phyloP scores from a whole-genome alignment of 1,284 basidiomycete genomes.

The Termitomyces sp. region DNA sequence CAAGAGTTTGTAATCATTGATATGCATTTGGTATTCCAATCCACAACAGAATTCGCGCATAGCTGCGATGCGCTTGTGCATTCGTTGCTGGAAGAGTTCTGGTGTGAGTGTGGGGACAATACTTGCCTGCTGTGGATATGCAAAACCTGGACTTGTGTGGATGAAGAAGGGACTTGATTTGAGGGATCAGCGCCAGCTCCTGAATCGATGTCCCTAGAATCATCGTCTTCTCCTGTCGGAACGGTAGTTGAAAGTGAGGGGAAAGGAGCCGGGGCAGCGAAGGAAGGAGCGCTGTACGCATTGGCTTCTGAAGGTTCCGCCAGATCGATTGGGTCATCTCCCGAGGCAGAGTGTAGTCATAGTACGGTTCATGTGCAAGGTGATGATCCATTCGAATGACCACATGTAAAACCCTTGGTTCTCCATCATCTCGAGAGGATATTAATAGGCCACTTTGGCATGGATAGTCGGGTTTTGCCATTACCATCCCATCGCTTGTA shows the following conservation, averaged over 20 bases:
- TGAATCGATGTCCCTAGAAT: neutral
- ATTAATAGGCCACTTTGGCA: conserved; percentile 41
- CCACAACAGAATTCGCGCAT: conserved; percentile 31
- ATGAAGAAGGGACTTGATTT: neutral
- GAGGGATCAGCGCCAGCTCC: neutral
- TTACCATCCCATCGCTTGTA: conserved; percentile 31
- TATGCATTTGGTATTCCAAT: conserved; percentile 31
- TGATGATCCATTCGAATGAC: conserved; percentile 42
- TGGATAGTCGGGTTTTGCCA: conserved; percentile 37
- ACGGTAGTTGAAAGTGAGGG: neutral
- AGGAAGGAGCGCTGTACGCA: neutral
- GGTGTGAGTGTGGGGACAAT: conserved; percentile 10
- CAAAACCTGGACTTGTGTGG: neutral
- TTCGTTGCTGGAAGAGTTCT: conserved; percentile 23
- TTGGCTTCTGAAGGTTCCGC: conserved; percentile 25
- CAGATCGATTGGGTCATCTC: conserved; percentile 31
- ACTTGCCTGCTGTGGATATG: neutral
- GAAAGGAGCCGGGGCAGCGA: neutral
- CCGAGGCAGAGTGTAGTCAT: conserved; percentile 31
- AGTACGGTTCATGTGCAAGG: conserved; percentile 38
- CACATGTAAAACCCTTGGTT: conserved; percentile 26
- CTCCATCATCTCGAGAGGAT: conserved; percentile 31
- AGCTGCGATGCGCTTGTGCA: conserved; percentile 26
- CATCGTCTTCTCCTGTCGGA: neutral
- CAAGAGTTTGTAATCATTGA: conserved; percentile 28